A percentile compares a stretch with the other conserved stretches of the same genome.
These are phyloP conservation scores for Thalassiosira ordinaria DNA, from an alignment of 352 stramenopile genomes.

Conservation along the genomic window DNA sequence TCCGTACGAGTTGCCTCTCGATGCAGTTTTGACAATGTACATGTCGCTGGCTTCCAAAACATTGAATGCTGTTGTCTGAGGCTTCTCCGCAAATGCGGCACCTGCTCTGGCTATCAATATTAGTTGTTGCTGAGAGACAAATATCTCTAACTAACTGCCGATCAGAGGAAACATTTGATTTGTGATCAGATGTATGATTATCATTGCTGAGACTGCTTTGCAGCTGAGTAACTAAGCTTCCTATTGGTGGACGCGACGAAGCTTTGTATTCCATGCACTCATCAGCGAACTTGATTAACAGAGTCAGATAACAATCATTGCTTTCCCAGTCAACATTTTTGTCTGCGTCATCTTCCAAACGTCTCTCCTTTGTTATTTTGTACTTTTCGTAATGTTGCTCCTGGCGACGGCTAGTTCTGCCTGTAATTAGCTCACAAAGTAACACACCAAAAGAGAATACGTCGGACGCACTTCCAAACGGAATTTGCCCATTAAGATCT, in stretches of 20 bases:
- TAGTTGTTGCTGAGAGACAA: no score
- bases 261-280: slow-evolving; percentile 16
- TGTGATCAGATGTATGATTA: no score
- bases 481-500: neutral
- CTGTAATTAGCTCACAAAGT: slow-evolving; percentile 14
- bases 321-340: slow-evolving; percentile 12
- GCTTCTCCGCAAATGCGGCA: neutral
- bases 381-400: slow-evolving; percentile 3
- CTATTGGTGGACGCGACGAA: neutral
- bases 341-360: slow-evolving; percentile 15
- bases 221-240: neutral
- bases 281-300: no score
- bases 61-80: neutral
- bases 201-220: neutral
- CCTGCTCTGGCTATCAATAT: neutral
- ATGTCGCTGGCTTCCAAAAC: neutral
- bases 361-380: slow-evolving; percentile 16
- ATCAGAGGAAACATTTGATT: no score
- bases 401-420: neutral
- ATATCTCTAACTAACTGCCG: no score
- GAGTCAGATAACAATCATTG: no score
- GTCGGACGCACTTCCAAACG: slow-evolving; percentile 1
- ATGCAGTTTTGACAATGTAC: neutral
- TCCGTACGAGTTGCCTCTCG: neutral
- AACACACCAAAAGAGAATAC: slow-evolving; percentile 12